Percentiles rank a stretch among this genome's conserved stretches.
Evolutionary conservation across 2,329 filamentous ascomycete genomes (phyloP).

Genomic region (Trichoderma sp.): DNA sequence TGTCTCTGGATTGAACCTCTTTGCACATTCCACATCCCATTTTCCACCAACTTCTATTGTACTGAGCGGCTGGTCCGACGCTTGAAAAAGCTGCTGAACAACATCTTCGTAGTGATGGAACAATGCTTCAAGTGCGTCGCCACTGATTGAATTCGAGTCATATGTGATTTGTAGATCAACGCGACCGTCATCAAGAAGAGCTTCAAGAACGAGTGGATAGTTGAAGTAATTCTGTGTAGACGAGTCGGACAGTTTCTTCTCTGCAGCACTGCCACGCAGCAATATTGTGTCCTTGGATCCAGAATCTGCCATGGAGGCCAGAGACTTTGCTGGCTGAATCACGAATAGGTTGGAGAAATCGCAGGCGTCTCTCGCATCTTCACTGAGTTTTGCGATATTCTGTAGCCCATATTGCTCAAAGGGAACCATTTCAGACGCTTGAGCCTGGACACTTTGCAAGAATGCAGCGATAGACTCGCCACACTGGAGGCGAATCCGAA

Average conservation of each 20-base stretch:
- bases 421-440: constrained; percentile 6
- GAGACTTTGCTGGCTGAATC: background rate
- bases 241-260: background rate
- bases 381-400: background rate
- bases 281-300: background rate
- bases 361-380: constrained; percentile 7
- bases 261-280: background rate
- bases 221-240: constrained; percentile 22
- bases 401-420: constrained; percentile 14
- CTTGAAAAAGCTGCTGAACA: constrained; percentile 22
- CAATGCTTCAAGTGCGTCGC: constrained; percentile 8
- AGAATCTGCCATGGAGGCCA: background rate
- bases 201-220: constrained; percentile 24
- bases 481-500: constrained; percentile 4
- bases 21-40: background rate
- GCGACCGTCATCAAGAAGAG: background rate
- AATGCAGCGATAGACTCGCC: background rate
- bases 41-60: background rate
- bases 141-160: constrained; percentile 2
- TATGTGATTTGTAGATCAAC: constrained; percentile 19
- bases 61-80: background rate
- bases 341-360: constrained; percentile 6
- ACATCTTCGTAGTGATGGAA: constrained; percentile 24
- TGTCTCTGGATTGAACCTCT: background rate
- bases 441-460: constrained; percentile 1